Evolutionary conservation across 2,329 filamentous ascomycete genomes (phyloP).

Genomic region (Colletotrichum graminicola): DNA sequence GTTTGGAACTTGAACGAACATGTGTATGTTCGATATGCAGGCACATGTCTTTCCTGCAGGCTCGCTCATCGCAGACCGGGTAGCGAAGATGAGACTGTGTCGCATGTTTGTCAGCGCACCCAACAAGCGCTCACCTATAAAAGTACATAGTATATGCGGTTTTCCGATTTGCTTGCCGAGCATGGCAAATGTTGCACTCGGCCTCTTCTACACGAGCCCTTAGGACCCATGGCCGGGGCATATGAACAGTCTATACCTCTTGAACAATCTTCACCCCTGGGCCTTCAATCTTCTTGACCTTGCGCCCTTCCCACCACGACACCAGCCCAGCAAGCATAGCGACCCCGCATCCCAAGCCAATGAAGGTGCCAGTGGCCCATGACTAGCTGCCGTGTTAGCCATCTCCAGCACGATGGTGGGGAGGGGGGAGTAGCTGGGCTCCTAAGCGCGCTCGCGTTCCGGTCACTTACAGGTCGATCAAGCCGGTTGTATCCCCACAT

Average conservation of each 20-base stretch:
- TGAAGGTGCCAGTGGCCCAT: conserved; percentile 46
- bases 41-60: not conserved
- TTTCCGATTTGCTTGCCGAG: not conserved
- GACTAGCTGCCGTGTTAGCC: not conserved
- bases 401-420: not conserved
- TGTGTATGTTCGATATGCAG: not conserved
- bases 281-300: conserved; percentile 47
- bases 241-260: conserved; percentile 5
- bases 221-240: not conserved
- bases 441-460: not conserved
- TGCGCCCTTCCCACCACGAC: conserved; percentile 47
- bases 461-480: conserved; percentile 44
- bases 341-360: conserved; percentile 45
- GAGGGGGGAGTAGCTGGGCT: too few relatives aligned
- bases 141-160: not conserved
- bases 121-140: not conserved
- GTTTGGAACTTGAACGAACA: not conserved
- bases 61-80: not conserved
- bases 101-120: not conserved
- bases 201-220: not conserved
- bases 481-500: conserved; percentile 47
- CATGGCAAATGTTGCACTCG: not conserved
- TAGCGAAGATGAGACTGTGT: not conserved
- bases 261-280: conserved; percentile 44
- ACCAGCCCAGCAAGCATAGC: conserved; percentile 46